Conservation (phyloP, 345 rosid species). For the Citrus medica region DNA sequence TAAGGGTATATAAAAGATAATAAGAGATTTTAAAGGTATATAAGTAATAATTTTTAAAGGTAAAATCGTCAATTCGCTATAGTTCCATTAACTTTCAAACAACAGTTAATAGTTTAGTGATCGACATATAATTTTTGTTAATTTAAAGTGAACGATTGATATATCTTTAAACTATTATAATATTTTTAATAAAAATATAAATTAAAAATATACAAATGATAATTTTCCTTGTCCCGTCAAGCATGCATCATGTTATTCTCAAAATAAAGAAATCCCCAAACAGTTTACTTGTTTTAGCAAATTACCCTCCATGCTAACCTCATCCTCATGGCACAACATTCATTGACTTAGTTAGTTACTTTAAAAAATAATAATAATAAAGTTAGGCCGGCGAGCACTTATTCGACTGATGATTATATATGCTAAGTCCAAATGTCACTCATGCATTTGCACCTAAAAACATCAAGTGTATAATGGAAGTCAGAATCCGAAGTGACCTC, state of each 20-base stretch:
- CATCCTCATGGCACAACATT: not conserved
- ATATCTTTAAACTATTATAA: fast-evolving
- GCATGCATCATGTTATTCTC: too few species aligned
- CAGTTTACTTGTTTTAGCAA: not conserved
- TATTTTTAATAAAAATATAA: fast-evolving
- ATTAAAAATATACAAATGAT: too few species aligned
- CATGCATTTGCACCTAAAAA: slow-evolving; percentile 14
- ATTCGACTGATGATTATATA: not conserved
- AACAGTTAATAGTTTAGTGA: fast-evolving
- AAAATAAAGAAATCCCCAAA: too few species aligned
- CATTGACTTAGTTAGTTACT: not conserved
- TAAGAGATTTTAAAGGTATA: too few species aligned
- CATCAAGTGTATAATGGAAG: not conserved
- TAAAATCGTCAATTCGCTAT: too few species aligned
- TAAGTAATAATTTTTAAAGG: too few species aligned
- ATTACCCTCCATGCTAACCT: not conserved
- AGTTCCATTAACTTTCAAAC: too few species aligned
- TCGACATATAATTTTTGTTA: fast-evolving
- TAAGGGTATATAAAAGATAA: too few species aligned
- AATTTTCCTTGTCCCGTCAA: not conserved
- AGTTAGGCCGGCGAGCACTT: slow-evolving; percentile 11
- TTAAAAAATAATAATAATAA: not conserved
- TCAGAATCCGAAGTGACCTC: slow-evolving; percentile 17
- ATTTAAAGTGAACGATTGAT: too few species aligned
- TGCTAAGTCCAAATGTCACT: not conserved